phyloP scores from a whole-genome alignment of 345 rosid genomes.

The Ceriops tagal region DNA sequence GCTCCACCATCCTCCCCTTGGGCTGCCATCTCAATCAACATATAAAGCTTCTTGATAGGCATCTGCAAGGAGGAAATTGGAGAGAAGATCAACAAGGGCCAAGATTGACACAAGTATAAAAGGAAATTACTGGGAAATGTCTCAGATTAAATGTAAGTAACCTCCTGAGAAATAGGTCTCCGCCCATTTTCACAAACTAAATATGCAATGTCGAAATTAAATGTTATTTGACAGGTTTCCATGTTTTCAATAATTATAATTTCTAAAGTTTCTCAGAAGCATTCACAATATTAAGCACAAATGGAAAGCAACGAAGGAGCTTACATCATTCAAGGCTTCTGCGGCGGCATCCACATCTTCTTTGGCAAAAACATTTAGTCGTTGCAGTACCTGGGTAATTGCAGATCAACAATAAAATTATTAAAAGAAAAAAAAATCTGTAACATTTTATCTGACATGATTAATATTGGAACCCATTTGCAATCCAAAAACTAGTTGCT shows the following conservation, averaged over 20 bases:
- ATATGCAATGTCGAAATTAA: no score
- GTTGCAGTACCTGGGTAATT: slow-evolving; percentile 49
- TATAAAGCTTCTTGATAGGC: slow-evolving; percentile 81
- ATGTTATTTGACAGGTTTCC: neutral
- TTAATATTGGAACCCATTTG: no score
- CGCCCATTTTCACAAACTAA: no score
- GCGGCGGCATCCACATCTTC: slow-evolving; percentile 68
- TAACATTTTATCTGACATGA: neutral
- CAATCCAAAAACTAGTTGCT: neutral
- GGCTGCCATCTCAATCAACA: slow-evolving; percentile 93
- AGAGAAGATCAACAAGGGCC: neutral
- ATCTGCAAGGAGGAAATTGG: slow-evolving; percentile 32
- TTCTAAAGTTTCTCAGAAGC: neutral
- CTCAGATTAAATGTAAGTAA: no score
- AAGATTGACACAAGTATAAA: neutral
- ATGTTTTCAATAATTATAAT: neutral
- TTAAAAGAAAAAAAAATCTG: neutral
- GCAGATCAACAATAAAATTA: slow-evolving; percentile 5
- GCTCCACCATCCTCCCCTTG: slow-evolving; percentile 81
- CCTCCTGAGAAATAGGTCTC: no score
- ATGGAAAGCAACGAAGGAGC: slow-evolving; percentile 6
- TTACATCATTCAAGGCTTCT: slow-evolving; percentile 83
- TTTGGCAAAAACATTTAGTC: slow-evolving; percentile 71
- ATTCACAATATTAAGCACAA: neutral
- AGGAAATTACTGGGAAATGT: no score